Percentiles rank a stretch among this genome's conserved stretches.
Conservation (phyloP, 495 filamentous ascomycete species). For the Neurospora africana region DNA sequence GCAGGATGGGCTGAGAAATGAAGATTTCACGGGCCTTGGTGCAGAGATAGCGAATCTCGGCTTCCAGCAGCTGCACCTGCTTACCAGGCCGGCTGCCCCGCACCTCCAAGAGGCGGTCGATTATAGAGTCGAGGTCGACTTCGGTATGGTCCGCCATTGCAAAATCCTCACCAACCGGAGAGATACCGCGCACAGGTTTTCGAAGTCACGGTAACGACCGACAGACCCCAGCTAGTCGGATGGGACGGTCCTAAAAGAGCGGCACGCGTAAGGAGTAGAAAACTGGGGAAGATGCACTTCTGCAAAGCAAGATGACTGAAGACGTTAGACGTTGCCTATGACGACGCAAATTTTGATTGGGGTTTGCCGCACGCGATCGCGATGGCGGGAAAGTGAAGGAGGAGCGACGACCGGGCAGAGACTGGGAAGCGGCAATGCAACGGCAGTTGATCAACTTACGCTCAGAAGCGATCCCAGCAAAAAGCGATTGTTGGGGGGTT, state of each 20-base stretch:
- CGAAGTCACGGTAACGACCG: conserved; percentile 20
- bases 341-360: not conserved
- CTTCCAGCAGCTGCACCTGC: conserved; percentile 93
- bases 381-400: not conserved
- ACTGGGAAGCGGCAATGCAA: not conserved
- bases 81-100: conserved; percentile 96
- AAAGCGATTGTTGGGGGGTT: conserved; percentile 9
- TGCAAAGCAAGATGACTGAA: conserved; percentile 6
- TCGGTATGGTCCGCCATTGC: conserved; percentile 93
- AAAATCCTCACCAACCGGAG: conserved; percentile 33
- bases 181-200: conserved; percentile 23
- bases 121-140: conserved; percentile 98
- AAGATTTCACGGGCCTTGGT: conserved; percentile 99
- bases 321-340: not conserved
- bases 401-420: not conserved
- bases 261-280: conserved; percentile 8
- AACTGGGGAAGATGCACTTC: conserved; percentile 21
- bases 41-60: conserved; percentile 95
- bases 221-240: conserved; percentile 15
- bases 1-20: conserved; percentile 95
- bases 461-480: conserved; percentile 26
- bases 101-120: conserved; percentile 94
- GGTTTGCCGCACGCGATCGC: not conserved
- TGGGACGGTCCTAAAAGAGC: conserved; percentile 2
- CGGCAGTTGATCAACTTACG: conserved; percentile 8